Base-by-base conservation (phyloP, 2,329 filamentous ascomycete species). In the Stemphylium beticola region DNA sequence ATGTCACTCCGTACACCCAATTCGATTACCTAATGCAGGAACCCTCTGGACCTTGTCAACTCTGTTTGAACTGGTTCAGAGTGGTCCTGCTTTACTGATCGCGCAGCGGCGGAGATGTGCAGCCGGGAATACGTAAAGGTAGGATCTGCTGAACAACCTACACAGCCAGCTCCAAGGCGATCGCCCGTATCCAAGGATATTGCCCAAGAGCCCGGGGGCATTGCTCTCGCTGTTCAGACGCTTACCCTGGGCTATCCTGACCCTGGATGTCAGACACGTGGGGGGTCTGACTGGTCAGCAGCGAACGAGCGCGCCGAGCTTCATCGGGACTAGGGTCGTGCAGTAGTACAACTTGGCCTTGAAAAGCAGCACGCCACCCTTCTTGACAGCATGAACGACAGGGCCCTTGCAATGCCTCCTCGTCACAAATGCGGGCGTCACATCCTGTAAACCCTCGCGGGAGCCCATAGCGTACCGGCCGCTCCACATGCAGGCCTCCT, bases 311-410 rank as follows among this genome's bases (percentile, higher is more conserved):
- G 34, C 47, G 57, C 58, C 65, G 62, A 62, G 56, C 56, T 40
- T 48, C 46, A 42, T 56, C 50, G 24, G 56, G 62, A 57, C 54
- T 61, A 55, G 58, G 55, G 47, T 29, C 51, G 41, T 42, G 44
- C 61, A 58, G 56, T 60, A 57, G 58, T 57, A 55, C 52, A 60
- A 57, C 64, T 67, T 65, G 63, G 64, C 62, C 48, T 44, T 56
- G 18, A 48, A 47, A 49, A 46, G 52, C 53, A 57, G 39, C 55
- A 58, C 60, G 53, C 53, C 51, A 54, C 49, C 53, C 57, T 56
- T 60, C 48, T 53, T 41, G 55, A 52, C 60, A 59, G 61, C 50
- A 59, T 53, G 51, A 56, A 59, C 51, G 41, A 51, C 53, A 55
- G 53, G 57, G 49, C 52, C 56, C 49, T 51, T 53, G 52, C 58